Percentiles rank a stretch among this genome's conserved stretches.
Evolutionary conservation across 805 yeast species (phyloP).

Genomic region (Sugiyamaella smithiae): DNA sequence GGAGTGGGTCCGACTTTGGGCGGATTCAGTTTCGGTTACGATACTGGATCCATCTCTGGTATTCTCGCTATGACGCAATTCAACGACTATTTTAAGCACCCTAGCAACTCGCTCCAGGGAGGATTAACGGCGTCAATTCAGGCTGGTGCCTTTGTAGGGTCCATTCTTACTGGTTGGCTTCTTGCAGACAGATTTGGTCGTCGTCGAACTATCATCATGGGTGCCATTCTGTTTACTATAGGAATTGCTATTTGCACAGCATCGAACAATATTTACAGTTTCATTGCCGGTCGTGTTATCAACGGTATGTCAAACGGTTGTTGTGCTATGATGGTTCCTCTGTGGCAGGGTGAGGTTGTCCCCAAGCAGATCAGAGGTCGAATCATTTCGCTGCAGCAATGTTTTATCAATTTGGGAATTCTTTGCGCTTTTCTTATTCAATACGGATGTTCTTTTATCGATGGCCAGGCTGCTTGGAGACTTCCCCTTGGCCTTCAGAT

Average conservation of each 20-base stretch:
- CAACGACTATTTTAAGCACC: conserved; percentile 43
- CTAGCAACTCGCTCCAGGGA: conserved; percentile 53
- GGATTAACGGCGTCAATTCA: conserved; percentile 66
- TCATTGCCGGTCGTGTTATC: conserved; percentile 66
- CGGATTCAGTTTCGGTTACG: conserved; percentile 49
- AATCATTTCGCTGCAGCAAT: conserved; percentile 65
- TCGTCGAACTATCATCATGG: conserved; percentile 55
- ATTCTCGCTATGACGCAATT: conserved; percentile 59
- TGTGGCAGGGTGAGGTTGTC: conserved; percentile 75
- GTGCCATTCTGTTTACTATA: conserved; percentile 52
- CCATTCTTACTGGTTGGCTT: conserved; percentile 47
- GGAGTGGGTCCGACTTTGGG: conserved; percentile 22
- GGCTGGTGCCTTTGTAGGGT: conserved; percentile 50
- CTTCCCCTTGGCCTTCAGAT: conserved; percentile 72
- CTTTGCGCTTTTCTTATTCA: conserved; percentile 74
- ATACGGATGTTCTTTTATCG: conserved; percentile 62
- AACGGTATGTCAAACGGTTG: conserved; percentile 75
- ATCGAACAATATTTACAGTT: conserved; percentile 52
- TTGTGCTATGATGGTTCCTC: conserved; percentile 73
- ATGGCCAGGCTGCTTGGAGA: conserved; percentile 59
- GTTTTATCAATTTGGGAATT: conserved; percentile 59
- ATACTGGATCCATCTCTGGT: conserved; percentile 64
- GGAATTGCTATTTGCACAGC: conserved; percentile 63
- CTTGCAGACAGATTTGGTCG: conserved; percentile 64
- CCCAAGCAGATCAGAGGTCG: conserved; percentile 64